phyloP scores from a whole-genome alignment of 495 filamentous ascomycete genomes.

The Tuber indicum region DNA sequence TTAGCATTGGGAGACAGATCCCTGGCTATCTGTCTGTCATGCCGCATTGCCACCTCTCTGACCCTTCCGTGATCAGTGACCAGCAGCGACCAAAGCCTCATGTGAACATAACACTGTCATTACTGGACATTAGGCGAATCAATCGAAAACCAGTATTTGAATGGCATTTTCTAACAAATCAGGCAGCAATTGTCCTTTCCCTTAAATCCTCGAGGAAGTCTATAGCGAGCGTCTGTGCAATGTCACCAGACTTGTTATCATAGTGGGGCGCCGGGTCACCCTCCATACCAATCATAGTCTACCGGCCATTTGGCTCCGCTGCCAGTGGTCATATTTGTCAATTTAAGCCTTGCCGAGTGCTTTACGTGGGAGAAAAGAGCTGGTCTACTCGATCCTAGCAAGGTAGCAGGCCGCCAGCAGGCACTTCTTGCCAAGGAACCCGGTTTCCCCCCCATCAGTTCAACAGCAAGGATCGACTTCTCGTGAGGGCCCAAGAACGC shows the following conservation, averaged over 20 bases:
- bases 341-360: slow-evolving; percentile 8
- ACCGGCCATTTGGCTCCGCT: slow-evolving; percentile 24
- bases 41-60: slow-evolving; percentile 18
- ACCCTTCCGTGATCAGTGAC: slow-evolving; percentile 17
- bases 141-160: slow-evolving; percentile 13
- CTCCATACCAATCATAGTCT: slow-evolving; percentile 27
- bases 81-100: slow-evolving; percentile 12
- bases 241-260: slow-evolving; percentile 24
- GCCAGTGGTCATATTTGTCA: slow-evolving; percentile 7
- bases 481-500: slow-evolving; percentile 19
- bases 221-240: slow-evolving; percentile 16
- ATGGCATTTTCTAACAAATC: slow-evolving; percentile 16
- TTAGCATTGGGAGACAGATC: background rate
- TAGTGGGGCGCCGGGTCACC: slow-evolving; percentile 12
- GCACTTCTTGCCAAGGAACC: slow-evolving; percentile 22
- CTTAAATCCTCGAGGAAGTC: slow-evolving; percentile 2
- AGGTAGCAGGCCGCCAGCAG: slow-evolving; percentile 8
- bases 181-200: background rate
- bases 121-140: slow-evolving; percentile 13
- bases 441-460: slow-evolving; percentile 12
- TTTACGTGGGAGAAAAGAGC: slow-evolving; percentile 11
- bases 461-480: slow-evolving; percentile 21
- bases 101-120: slow-evolving; percentile 13
- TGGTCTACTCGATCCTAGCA: slow-evolving; percentile 16
- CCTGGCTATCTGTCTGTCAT: slow-evolving; percentile 6